Evolutionary conservation across 352 stramenopile species (phyloP), one percentile per base, ranked within the genome.

Genomic region (Thraustotheca clavata): DNA sequence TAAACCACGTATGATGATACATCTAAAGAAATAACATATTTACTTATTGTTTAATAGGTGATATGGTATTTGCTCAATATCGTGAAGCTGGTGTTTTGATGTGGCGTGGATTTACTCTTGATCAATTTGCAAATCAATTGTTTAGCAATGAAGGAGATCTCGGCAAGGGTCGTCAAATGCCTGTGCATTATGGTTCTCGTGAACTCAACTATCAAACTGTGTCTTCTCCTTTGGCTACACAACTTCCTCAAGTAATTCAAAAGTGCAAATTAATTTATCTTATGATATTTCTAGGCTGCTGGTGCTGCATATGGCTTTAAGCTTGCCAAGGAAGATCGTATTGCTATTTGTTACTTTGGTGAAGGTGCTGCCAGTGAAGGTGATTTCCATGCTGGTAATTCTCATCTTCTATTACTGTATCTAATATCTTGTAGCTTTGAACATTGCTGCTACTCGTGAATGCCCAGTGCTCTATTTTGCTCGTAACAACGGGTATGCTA

Each of bases 401-500:
- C 27, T 39, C 41, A 36, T 55, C 5, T 26, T 62, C 16, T 16
- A 26, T n/a, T 3, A 24, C 20, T 1, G 8, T 67, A 27, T 32
- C 5, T 38, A 32, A 18, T n/a, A 4, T 43, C 6, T 32, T 1
- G 7, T 69, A 68, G 90, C 74, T 39, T 71, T 98, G 47, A 99
- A 99, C 70, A 97, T 99, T 87, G 94, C 96, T 0, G 80, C 96
- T 0, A 98, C 96, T 0, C 92, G 98, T 41, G 87, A 98, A 34
- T 90, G 83, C 16, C 97, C 97, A 5, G 89, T 99, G 39, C 79
- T 99, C 4, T 99, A 99, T 72, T 92, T 99, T 71, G 98, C 94
- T 69, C 81, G 97, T 14, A 99, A 99, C 78, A 99, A 99, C 74
- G 96, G 96, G 7, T 99, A 98, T 71, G 97, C 96, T 5, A 99